Base-by-base conservation (phyloP, 768 basidiomycete species). In the Panaeolus papilionaceus region DNA sequence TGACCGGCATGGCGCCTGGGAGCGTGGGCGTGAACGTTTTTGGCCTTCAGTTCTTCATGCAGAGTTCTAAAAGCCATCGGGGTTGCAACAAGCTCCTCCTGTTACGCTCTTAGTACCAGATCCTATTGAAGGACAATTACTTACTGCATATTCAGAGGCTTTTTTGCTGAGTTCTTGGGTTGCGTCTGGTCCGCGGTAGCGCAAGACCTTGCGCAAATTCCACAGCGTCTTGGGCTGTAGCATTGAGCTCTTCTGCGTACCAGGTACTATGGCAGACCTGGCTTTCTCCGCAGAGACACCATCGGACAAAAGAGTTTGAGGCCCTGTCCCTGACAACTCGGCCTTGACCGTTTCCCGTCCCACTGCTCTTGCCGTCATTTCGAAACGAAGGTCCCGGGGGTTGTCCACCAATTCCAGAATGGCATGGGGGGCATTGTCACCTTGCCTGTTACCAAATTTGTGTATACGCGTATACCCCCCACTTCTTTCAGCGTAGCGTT, bases 391-490 rank as follows among this genome's bases (percentile, higher is more conserved):
- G 80, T 99, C 98, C 67, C 86, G 83, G 16, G 95, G 94, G 73
- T 93, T 92, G 82, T 99, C 98, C 38, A 99, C 96, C n/a, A 99
- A 83, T 77, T 97, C 94, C 51, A 99, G 79, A 69, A 99, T 88
- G 3, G 96, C 96, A 72, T 91, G 85, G 1, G 96, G 95, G 28
- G 98, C 98, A 73, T 96, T 94, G 82, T 99, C 98, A 14, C 96
- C 96, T 66, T 81, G 84, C 5, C 97, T 88, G 76, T 92, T 88
- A n/a, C 96, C 97, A 70, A 90, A 93, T 76, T 91, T 94, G 77
- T 95, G 90, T 68, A 99, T 91, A 26, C 98, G 90, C 5, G 97
- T 99, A 81, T 98, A 99, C 9, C 98, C 98, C 1, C 98, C 98
- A 2, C 91, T 90, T 3, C 98, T 88, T 16, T 83, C 72, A 0